Base-by-base conservation (phyloP, 192 early-diverging fungal genomes). In the Oehlia diaphana region DNA sequence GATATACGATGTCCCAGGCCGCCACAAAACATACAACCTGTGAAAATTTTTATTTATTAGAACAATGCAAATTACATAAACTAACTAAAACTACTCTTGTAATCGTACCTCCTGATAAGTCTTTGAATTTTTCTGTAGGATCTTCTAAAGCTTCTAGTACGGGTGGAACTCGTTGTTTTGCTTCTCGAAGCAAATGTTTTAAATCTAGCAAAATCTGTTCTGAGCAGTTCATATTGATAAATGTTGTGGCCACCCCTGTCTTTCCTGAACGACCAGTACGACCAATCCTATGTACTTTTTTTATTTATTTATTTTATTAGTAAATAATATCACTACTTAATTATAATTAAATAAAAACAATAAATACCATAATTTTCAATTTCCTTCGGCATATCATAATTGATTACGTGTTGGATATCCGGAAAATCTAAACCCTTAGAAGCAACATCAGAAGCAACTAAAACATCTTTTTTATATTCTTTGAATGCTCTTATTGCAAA, bases 381-480 rank as follows among this genome's bases (percentile, higher is more conserved):
- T 81, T 98, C 97, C 80, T 98, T 98, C 61, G 98, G 98, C 94
- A 99, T 96, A 82, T 99, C 98, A 85, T 94, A 99, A 82, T 98
- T 95, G 80, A 99, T 99, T 68, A 99, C 98, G 77, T 99, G 98
- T 79, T 98, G 94, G 85, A 99, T 98, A 77, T 93, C 93, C 9
- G 92, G 84, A 83, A 99, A 99, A 87, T 99, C 98, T 26, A 99
- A 81, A 64, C 98, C 98, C 85, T 99, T 99, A 21, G 91, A 93
- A 7, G 96, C 98, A 64, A 99, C 95, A 85, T 98, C 98, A 7
- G 98, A 97, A 23, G 98, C 98, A 33, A 99, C 93, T 62, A 99
- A 86, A 12, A 99, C 96, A 85, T 99, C 98, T 80, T 96, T 96
- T 73, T 95, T 95, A 63, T 92, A 92, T 23, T 87, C 88, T 78